Conservation (phyloP, 257 asterid genomes). For the Salvia rosmarinus region DNA sequence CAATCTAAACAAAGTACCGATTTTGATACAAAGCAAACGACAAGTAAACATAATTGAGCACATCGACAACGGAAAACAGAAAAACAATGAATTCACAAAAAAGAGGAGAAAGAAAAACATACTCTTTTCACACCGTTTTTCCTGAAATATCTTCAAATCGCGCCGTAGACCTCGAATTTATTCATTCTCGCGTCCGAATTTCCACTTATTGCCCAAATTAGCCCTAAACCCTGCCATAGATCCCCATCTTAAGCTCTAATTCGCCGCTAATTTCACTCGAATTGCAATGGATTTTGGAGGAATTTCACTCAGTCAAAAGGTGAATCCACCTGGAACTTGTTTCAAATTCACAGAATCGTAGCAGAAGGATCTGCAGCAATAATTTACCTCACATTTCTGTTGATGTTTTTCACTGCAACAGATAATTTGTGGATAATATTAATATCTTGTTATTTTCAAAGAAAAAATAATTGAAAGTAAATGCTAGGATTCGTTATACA, state of each 20-base stretch:
- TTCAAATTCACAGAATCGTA: slow-evolving; percentile 32
- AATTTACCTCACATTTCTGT: slow-evolving; percentile 38
- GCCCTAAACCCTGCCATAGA: slow-evolving; percentile 28
- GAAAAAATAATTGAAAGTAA: slow-evolving; percentile 34
- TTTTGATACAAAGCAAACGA: slow-evolving; percentile 4
- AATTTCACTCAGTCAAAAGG: slow-evolving; percentile 20
- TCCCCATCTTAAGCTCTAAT: slow-evolving; percentile 31
- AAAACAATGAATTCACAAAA: neutral
- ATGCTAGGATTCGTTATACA: slow-evolving; percentile 38
- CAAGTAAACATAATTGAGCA: slow-evolving; percentile 28
- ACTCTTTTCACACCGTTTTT: slow-evolving; percentile 23
- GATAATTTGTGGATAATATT: slow-evolving; percentile 36
- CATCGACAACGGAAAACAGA: neutral
- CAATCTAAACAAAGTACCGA: slow-evolving; percentile 29
- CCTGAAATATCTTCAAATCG: slow-evolving; percentile 42
- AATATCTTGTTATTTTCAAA: neutral
- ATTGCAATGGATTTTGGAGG: neutral
- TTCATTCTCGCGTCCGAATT: slow-evolving; percentile 35
- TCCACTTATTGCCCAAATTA: slow-evolving; percentile 9
- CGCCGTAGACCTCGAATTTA: slow-evolving; percentile 29
- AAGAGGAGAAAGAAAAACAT: neutral
- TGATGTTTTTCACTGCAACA: slow-evolving; percentile 29
- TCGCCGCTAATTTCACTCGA: slow-evolving; percentile 26
- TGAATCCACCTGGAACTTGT: slow-evolving; percentile 35
- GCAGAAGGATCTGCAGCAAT: slow-evolving; percentile 39